Percentiles rank a stretch among this genome's conserved stretches.
These are phyloP conservation scores for Acer negundo DNA, from an alignment of 345 rosid genomes.

Conservation along the genomic window DNA sequence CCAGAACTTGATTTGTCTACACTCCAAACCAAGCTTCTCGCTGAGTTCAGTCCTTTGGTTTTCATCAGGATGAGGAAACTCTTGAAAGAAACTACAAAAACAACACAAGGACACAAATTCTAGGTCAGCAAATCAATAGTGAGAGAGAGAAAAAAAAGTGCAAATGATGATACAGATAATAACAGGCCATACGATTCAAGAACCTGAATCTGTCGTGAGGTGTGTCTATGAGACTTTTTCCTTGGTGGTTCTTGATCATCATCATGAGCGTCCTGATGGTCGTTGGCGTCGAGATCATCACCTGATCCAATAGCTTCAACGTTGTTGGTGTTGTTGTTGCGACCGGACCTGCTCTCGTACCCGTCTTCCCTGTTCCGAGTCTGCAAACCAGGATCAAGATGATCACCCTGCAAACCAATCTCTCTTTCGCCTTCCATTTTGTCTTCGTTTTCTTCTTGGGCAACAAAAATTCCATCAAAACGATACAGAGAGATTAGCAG, in stretches of 20 bases:
- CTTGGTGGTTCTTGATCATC: conserved; percentile 38
- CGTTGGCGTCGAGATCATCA: conserved; percentile 41
- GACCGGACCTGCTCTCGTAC: conserved; percentile 58
- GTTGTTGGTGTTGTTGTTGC: conserved; percentile 37
- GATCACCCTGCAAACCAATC: conserved; percentile 41
- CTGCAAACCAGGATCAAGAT: conserved; percentile 39
- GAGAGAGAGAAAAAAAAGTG: background rate
- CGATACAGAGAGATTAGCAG: background rate
- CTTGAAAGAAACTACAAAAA: conserved; percentile 50
- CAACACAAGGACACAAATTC: background rate
- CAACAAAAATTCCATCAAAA: conserved; percentile 22
- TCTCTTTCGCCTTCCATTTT: conserved; percentile 47
- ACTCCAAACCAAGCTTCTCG: conserved; percentile 52
- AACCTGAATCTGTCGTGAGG: conserved; percentile 67
- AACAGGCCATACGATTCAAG: conserved; percentile 61
- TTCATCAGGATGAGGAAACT: conserved; percentile 77
- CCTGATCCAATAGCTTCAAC: conserved; percentile 57
- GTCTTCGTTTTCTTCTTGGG: conserved; percentile 24
- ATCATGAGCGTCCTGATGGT: background rate
- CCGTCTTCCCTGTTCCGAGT: conserved; percentile 47
- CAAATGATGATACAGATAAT: background rate
- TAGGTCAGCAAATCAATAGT: background rate
- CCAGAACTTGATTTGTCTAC: conserved; percentile 78
- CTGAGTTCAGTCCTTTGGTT: conserved; percentile 64
- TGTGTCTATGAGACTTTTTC: conserved; percentile 78